Evolutionary conservation across 345 rosid genomes (phyloP).

Genomic region (Populus alba): DNA sequence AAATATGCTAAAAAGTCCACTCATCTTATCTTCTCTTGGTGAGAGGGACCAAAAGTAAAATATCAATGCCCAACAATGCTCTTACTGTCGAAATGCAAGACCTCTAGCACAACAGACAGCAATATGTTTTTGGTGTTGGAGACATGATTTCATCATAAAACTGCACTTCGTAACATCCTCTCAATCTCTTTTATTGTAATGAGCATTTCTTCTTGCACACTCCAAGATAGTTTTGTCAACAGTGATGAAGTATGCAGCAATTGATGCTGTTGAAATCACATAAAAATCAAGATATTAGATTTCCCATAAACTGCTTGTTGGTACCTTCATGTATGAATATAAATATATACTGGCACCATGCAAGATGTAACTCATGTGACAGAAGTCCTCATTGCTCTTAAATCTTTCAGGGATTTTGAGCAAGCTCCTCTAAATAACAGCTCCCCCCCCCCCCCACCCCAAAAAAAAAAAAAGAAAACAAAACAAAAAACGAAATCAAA

Average conservation of each 20-base stretch:
- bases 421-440: no score
- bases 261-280: constrained; percentile 40
- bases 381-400: no score
- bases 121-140: neutral
- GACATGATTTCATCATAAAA: neutral
- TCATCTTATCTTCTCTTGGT: neutral
- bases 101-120: neutral
- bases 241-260: constrained; percentile 58
- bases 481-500: neutral
- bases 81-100: neutral
- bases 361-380: no score
- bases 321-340: neutral
- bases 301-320: neutral
- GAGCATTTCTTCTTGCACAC: constrained; percentile 54
- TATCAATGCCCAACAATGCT: neutral
- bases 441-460: neutral
- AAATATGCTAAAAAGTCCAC: no score
- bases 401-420: no score
- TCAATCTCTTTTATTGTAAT: constrained; percentile 24
- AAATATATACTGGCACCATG: no score
- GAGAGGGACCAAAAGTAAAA: neutral
- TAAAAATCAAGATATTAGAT: neutral
- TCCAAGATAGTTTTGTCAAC: constrained; percentile 59
- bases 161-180: neutral
- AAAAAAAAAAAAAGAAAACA: neutral